phyloP scores from a whole-genome alignment of 2,329 filamentous ascomycete genomes.

The Capronia coronata region DNA sequence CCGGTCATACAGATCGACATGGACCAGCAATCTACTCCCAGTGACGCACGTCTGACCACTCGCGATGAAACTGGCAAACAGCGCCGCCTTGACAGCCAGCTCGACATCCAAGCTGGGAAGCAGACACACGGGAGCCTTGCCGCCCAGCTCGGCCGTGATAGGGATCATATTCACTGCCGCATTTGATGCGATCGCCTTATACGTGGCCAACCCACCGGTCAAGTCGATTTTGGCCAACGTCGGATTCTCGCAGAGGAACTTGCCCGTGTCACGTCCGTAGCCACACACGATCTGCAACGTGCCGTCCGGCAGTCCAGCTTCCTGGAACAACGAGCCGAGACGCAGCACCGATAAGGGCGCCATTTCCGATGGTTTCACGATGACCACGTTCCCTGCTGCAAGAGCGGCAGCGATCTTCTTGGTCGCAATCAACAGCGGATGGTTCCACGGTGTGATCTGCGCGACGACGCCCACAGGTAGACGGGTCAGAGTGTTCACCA shows the following conservation, averaged over 20 bases:
- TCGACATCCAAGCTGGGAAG: slow-evolving; percentile 26
- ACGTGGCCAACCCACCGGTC: slow-evolving; percentile 27
- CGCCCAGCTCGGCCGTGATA: slow-evolving; percentile 29
- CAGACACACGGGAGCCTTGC: slow-evolving; percentile 30
- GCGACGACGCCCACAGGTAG: slow-evolving; percentile 37
- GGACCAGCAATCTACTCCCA: slow-evolving; percentile 49
- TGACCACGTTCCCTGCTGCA: slow-evolving; percentile 36
- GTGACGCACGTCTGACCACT: slow-evolving; percentile 53
- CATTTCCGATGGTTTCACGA: slow-evolving; percentile 38
- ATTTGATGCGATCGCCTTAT: slow-evolving; percentile 25
- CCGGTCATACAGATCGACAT: slow-evolving; percentile 40
- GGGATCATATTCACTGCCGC: slow-evolving; percentile 26
- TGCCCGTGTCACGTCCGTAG: slow-evolving; percentile 48
- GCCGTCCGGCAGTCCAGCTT: slow-evolving; percentile 41
- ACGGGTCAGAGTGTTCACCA: slow-evolving; percentile 36
- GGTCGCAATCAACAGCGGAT: slow-evolving; percentile 8
- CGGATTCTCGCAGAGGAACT: slow-evolving; percentile 41
- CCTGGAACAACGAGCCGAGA: slow-evolving; percentile 37
- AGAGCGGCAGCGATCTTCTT: slow-evolving; percentile 31
- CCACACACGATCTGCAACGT: slow-evolving; percentile 47
- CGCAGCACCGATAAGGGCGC: slow-evolving; percentile 40
- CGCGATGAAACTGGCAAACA: slow-evolving; percentile 46
- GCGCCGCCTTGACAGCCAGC: slow-evolving; percentile 27
- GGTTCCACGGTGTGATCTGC: slow-evolving; percentile 31
- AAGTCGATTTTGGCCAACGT: slow-evolving; percentile 28